Percentiles rank a stretch among this genome's conserved stretches.
phyloP scores from a whole-genome alignment of 1,139 yeast genomes.

The Pichia sp. region DNA sequence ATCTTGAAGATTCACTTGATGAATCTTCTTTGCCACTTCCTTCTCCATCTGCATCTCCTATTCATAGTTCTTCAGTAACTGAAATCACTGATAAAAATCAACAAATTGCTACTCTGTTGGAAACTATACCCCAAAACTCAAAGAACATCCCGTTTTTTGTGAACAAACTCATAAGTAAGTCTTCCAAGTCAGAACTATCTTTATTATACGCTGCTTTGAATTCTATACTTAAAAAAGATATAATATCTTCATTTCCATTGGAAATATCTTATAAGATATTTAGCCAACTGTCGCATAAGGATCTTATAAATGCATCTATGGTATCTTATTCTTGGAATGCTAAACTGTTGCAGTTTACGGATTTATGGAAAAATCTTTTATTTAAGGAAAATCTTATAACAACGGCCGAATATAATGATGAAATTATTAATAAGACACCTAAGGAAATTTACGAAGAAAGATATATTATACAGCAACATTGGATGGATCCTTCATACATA shows the following conservation, averaged over 20 bases:
- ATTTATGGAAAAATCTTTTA: conserved; percentile 54
- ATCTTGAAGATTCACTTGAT: conserved; percentile 1
- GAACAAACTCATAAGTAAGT: conserved; percentile 49
- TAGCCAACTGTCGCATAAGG: conserved; percentile 54
- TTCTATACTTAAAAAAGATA: conserved; percentile 63
- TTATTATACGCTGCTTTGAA: conserved; percentile 55
- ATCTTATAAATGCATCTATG: conserved; percentile 55
- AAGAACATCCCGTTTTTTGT: conserved; percentile 33
- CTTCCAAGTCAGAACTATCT: conserved; percentile 65
- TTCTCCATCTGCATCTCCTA: conserved; percentile 66
- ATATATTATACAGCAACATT: conserved; percentile 57
- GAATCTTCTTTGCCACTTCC: conserved; percentile 43
- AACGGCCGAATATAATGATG: conserved; percentile 31
- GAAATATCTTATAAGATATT: conserved; percentile 74
- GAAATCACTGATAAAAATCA: conserved; percentile 6
- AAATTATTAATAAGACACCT: conserved; percentile 21
- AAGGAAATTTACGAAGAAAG: conserved; percentile 64
- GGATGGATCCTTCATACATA: conserved; percentile 72
- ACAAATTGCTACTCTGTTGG: not conserved
- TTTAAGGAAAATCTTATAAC: conserved; percentile 48
- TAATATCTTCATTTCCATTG: conserved; percentile 62
- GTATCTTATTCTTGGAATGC: conserved; percentile 70
- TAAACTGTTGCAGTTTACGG: conserved; percentile 36
- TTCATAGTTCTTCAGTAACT: conserved; percentile 30
- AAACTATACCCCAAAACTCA: conserved; percentile 16